Percentiles rank a stretch among this genome's conserved stretches.
phyloP scores from a whole-genome alignment of 805 yeast genomes.

The Hanseniaspora lachancei region DNA sequence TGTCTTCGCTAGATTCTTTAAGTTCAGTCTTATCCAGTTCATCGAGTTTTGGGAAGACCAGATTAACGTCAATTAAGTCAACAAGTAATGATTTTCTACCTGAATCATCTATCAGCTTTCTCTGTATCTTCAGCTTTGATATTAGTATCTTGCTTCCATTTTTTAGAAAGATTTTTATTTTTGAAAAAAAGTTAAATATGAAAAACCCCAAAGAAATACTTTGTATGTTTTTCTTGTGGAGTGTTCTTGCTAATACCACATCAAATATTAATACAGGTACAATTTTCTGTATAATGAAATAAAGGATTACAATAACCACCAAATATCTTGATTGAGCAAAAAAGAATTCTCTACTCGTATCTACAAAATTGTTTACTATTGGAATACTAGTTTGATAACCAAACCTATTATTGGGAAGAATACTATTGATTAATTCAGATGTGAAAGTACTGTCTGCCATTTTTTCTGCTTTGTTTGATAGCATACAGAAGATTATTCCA shows the following conservation, averaged over 20 bases:
- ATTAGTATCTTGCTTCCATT: background rate
- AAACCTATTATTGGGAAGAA: background rate
- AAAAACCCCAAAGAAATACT: background rate
- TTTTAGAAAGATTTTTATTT: background rate
- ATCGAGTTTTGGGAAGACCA: background rate
- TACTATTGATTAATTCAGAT: background rate
- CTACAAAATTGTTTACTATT: background rate
- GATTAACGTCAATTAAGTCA: background rate
- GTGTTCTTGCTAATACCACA: background rate
- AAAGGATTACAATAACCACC: background rate
- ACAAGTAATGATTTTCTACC: slow-evolving; percentile 1
- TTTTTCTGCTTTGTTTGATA: background rate
- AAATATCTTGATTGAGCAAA: background rate
- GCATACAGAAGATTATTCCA: no score
- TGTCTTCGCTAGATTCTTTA: background rate
- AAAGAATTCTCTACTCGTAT: background rate
- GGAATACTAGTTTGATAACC: background rate
- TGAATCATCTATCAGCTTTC: slow-evolving; percentile 8
- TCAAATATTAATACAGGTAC: background rate
- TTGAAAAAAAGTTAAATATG: background rate
- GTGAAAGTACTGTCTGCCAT: background rate
- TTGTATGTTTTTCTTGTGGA: background rate
- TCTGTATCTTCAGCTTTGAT: slow-evolving; percentile 8
- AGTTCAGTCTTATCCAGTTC: background rate
- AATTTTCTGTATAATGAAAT: slow-evolving; percentile 1